phyloP scores from a whole-genome alignment of 2,329 filamentous ascomycete species.

The Helotiales sp. region DNA sequence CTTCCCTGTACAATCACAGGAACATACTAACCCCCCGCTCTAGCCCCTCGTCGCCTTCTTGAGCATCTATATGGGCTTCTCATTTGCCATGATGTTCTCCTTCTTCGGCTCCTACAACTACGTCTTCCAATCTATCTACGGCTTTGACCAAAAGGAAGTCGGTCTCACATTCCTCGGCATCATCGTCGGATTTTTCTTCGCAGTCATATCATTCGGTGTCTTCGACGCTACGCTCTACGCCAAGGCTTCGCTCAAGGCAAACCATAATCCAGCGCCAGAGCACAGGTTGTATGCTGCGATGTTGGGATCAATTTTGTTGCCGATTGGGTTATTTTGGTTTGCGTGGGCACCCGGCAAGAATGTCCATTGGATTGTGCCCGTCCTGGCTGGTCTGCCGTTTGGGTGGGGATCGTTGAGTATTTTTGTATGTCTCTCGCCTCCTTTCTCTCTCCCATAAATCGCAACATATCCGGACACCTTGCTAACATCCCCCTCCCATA shows the following conservation, averaged over 20 bases:
- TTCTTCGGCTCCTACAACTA: constrained; percentile 62
- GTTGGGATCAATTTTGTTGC: constrained; percentile 46
- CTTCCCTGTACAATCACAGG: constrained; percentile 49
- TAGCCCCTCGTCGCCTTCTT: constrained; percentile 57
- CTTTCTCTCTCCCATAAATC: background rate
- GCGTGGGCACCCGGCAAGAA: constrained; percentile 33
- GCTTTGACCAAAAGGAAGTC: constrained; percentile 46
- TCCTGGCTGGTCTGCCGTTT: constrained; percentile 48
- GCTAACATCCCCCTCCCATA: constrained; percentile 16
- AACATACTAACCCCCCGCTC: constrained; percentile 38
- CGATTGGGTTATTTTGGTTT: constrained; percentile 46
- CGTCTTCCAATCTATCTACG: constrained; percentile 52
- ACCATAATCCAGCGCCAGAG: constrained; percentile 53
- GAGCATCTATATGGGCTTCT: constrained; percentile 55
- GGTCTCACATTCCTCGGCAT: constrained; percentile 39
- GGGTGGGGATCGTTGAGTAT: constrained; percentile 64
- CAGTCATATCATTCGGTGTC: constrained; percentile 46
- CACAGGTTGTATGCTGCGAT: constrained; percentile 63
- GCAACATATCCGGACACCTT: no score
- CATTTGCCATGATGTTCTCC: constrained; percentile 58
- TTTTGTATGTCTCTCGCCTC: constrained; percentile 51
- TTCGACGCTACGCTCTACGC: constrained; percentile 60
- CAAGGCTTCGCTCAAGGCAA: constrained; percentile 35
- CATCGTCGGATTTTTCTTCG: constrained; percentile 36
- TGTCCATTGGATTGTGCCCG: constrained; percentile 41